Evolutionary conservation across 306 rosid genomes (phyloP).

Genomic region (Senna tora): DNA sequence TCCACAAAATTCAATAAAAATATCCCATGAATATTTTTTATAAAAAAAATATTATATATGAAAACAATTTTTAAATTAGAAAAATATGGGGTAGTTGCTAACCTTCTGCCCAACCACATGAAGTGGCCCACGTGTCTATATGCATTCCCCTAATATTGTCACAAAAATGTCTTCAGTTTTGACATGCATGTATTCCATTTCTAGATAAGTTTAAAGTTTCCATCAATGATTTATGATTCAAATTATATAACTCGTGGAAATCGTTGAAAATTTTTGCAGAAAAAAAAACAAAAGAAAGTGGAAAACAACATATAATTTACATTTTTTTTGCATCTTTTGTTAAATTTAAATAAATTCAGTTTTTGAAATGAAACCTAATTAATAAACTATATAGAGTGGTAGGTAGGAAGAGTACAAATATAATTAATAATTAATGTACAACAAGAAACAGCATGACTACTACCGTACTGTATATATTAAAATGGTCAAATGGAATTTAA

Average conservation of each 20-base stretch:
- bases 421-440: background rate
- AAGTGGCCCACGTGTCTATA: constrained; percentile 30
- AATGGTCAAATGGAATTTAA: no score
- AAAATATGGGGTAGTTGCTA: constrained; percentile 27
- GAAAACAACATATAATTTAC: no score
- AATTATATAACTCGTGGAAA: background rate
- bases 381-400: no score
- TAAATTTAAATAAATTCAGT: no score
- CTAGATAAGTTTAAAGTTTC: background rate
- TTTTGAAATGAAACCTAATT: no score
- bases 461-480: no score
- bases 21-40: no score
- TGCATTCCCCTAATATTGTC: background rate
- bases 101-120: constrained; percentile 42
- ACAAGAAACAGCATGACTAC: no score
- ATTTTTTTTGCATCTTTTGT: background rate
- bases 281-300: no score
- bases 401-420: background rate
- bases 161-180: background rate
- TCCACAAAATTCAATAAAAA: no score
- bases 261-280: background rate
- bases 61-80: background rate
- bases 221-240: background rate
- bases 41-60: no score
- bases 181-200: background rate